Evolutionary conservation across 495 filamentous ascomycete species (phyloP).

Genomic region (Venustampulla echinocandica): DNA sequence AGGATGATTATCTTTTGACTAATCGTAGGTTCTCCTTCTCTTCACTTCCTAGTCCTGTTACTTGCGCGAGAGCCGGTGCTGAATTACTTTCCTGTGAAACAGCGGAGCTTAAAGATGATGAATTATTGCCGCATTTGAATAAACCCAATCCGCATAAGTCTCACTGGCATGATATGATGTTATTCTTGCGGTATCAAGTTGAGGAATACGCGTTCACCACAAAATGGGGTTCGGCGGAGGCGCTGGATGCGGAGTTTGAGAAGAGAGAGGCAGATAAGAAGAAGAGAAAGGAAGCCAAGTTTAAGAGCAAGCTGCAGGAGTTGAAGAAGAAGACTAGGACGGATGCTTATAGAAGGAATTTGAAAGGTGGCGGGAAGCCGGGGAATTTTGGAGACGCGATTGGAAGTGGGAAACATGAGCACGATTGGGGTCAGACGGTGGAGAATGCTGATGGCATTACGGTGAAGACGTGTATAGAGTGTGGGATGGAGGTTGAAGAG

Average conservation of each 20-base stretch:
- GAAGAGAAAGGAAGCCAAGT: constrained; percentile 80
- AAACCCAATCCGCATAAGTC: constrained; percentile 91
- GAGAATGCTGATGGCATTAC: constrained; percentile 73
- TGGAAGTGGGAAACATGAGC: constrained; percentile 64
- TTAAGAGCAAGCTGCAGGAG: constrained; percentile 77
- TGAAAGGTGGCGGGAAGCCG: constrained; percentile 38
- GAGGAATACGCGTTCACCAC: constrained; percentile 79
- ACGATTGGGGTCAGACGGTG: constrained; percentile 81
- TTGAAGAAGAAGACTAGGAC: constrained; percentile 89
- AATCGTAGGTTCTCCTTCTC: constrained; percentile 56
- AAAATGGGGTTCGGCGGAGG: constrained; percentile 80
- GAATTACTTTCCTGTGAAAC: no score
- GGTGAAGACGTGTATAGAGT: constrained; percentile 77
- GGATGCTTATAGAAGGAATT: constrained; percentile 71
- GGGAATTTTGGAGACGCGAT: constrained; percentile 73
- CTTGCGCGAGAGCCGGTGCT: no score
- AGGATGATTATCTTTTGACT: constrained; percentile 90
- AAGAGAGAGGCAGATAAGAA: constrained; percentile 75
- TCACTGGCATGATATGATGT: constrained; percentile 97
- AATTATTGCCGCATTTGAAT: constrained; percentile 78
- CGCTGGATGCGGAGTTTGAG: constrained; percentile 84
- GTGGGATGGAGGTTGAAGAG: constrained; percentile 96
- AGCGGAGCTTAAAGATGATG: constrained; percentile 79
- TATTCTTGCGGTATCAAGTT: constrained; percentile 87
- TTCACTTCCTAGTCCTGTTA: neutral